phyloP scores from a whole-genome alignment of 116 monocot species.

The Phalaenopsis hybrid region DNA sequence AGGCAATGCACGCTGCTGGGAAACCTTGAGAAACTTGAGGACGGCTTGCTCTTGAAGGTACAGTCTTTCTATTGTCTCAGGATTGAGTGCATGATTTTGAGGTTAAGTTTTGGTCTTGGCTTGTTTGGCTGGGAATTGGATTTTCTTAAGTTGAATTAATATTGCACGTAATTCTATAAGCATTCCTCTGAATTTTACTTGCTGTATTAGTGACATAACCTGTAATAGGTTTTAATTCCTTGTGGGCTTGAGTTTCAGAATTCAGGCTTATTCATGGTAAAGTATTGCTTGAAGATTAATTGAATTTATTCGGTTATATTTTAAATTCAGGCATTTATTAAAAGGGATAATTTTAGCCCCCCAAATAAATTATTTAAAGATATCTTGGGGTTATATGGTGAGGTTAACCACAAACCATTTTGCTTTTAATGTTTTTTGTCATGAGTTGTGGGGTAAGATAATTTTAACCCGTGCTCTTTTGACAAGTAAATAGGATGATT shows the following conservation, averaged over 20 bases:
- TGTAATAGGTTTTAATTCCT: not conserved
- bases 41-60: conserved; percentile 55
- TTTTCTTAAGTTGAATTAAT: not conserved
- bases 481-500: not conserved
- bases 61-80: not conserved
- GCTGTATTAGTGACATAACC: not conserved
- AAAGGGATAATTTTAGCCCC: not conserved
- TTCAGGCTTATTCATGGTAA: not conserved
- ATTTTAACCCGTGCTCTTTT: not conserved
- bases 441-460: not conserved
- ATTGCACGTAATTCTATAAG: not conserved
- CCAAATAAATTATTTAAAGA: not conserved
- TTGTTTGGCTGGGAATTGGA: not conserved
- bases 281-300: not conserved
- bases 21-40: conserved; percentile 49
- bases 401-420: not conserved
- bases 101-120: not conserved
- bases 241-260: not conserved
- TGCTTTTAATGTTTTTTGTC: not conserved
- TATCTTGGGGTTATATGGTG: conserved; percentile 2
- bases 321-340: not conserved
- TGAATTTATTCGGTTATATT: not conserved
- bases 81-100: not conserved
- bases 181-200: not conserved
- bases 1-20: conserved; percentile 87